These are phyloP conservation scores for Alternaria ethzedia DNA, from an alignment of 2,329 filamentous ascomycete genomes.

Conservation along the genomic window DNA sequence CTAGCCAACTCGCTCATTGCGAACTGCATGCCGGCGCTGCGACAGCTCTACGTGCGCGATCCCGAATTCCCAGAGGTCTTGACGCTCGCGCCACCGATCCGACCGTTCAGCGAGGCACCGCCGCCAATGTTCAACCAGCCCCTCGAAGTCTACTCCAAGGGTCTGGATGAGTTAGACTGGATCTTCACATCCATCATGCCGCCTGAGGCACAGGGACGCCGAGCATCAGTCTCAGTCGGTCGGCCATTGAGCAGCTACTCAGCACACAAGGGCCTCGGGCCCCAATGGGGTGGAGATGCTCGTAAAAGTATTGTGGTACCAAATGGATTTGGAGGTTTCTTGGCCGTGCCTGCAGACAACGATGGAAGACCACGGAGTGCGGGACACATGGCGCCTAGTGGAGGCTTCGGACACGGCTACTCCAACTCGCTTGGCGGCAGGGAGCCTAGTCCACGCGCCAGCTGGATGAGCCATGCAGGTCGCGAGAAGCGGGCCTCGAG, in stretches of 20 bases:
- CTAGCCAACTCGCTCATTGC: constrained; percentile 81
- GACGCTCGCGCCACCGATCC: constrained; percentile 70
- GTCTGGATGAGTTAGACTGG: constrained; percentile 71
- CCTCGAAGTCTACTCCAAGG: constrained; percentile 69
- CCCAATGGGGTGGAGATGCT: constrained; percentile 65
- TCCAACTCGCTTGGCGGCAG: constrained; percentile 33
- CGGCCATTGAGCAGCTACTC: constrained; percentile 55
- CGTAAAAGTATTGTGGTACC: constrained; percentile 69
- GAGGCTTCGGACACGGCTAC: constrained; percentile 33
- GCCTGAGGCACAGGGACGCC: constrained; percentile 51
- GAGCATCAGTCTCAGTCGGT: constrained; percentile 49
- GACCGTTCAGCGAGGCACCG: constrained; percentile 56
- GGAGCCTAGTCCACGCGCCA: constrained; percentile 31
- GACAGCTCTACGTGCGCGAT: constrained; percentile 84
- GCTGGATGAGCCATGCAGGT: constrained; percentile 42
- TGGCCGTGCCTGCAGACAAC: constrained; percentile 63
- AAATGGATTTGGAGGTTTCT: constrained; percentile 70
- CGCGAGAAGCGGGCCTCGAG: constrained; percentile 43
- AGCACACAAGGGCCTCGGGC: constrained; percentile 56
- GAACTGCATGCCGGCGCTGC: constrained; percentile 74
- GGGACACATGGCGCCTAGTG: constrained; percentile 32
- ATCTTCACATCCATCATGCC: constrained; percentile 68
- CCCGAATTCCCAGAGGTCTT: constrained; percentile 81
- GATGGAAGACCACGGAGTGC: constrained; percentile 45
- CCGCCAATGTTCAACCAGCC: constrained; percentile 59